Evolutionary conservation across 176 grass and related monocot species (phyloP), one percentile per base, ranked within the genome.

Genomic region (Cocos nucifera): DNA sequence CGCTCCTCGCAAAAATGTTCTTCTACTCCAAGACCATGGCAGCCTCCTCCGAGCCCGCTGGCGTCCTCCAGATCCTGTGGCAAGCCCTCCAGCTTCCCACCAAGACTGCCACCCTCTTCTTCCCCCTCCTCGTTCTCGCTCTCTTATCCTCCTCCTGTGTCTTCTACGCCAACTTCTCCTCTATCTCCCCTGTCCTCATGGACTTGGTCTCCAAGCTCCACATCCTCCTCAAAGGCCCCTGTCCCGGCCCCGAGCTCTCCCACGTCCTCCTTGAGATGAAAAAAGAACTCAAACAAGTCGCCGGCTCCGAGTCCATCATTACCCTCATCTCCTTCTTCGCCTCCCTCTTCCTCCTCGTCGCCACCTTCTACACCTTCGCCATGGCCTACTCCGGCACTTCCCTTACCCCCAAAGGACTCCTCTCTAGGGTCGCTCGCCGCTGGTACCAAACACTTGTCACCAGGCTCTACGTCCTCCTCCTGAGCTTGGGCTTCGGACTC

Each of bases 361-460:
- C 78, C 16, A 29, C 71, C 23, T 25, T 74, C 27, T 74, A 66
- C 64, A 35, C 69, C 72, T 70, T 75, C 71, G 73, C 72, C 26
- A 65, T 64, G 9, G 57, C 72, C 60, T 59, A 81, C 35, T 52
- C 59, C 4, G 59, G 22, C 49, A 21, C 28, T 20, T 58, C 48
- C 57, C 62, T 62, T 7, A 32, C 59, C 22, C 78, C 78, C 18
- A 19, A 68, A 60, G 59, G 23, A 50, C 71, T 81, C 28, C 28
- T 75, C 65, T 53, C 49, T 44, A 57, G 78, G 1, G 58, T 81
- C 51, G 72, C 66, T 22, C 56, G 65, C 65, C 71, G 78, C 28
- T 73, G 54, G 9, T 81, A 81, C 65, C 64, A 81, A 51, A 70
- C 78, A 17, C 57, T 75, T 15, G 57, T 75, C 32, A 81, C 78